These are phyloP conservation scores for Trametes cingulata DNA, from an alignment of 768 basidiomycete species.

Conservation along the genomic window DNA sequence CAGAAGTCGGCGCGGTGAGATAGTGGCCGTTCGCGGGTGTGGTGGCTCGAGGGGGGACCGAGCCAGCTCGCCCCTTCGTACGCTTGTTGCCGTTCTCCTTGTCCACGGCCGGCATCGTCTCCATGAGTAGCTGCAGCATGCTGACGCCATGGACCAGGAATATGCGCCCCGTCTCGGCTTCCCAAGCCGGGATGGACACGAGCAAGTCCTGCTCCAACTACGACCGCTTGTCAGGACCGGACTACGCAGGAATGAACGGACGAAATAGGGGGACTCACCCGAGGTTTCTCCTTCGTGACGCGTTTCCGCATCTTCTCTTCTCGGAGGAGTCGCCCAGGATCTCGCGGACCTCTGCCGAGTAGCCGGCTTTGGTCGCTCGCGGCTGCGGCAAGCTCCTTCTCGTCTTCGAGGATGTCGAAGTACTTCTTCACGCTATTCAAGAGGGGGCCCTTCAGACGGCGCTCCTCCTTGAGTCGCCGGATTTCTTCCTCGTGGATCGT, in stretches of 20 bases:
- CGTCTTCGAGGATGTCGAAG: constrained; percentile 87
- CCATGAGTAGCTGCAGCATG: constrained; percentile 77
- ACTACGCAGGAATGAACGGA: background rate
- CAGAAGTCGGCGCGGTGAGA: constrained; percentile 34
- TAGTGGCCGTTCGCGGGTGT: constrained; percentile 47
- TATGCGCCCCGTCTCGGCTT: constrained; percentile 64
- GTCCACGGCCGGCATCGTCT: constrained; percentile 62
- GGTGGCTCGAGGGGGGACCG: constrained; percentile 61
- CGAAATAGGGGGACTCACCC: constrained; percentile 51
- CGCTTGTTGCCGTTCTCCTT: constrained; percentile 66
- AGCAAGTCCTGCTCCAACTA: constrained; percentile 91
- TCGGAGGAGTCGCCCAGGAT: constrained; percentile 82
- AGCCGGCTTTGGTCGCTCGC: constrained; percentile 82
- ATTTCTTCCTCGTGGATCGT: constrained; percentile 86
- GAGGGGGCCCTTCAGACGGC: constrained; percentile 73
- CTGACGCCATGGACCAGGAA: constrained; percentile 87
- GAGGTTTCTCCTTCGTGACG: constrained; percentile 89
- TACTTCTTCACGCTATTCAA: constrained; percentile 82
- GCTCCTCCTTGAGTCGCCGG: constrained; percentile 76
- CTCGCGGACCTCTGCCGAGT: constrained; percentile 76
- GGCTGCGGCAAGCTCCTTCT: constrained; percentile 81
- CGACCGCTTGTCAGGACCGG: background rate
- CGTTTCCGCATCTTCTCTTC: constrained; percentile 98
- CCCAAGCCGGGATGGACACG: constrained; percentile 80
- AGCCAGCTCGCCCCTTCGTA: constrained; percentile 44